Evolutionary conservation across 1,284 basidiomycete genomes (phyloP).

Genomic region (Sporisorium exsertum): DNA sequence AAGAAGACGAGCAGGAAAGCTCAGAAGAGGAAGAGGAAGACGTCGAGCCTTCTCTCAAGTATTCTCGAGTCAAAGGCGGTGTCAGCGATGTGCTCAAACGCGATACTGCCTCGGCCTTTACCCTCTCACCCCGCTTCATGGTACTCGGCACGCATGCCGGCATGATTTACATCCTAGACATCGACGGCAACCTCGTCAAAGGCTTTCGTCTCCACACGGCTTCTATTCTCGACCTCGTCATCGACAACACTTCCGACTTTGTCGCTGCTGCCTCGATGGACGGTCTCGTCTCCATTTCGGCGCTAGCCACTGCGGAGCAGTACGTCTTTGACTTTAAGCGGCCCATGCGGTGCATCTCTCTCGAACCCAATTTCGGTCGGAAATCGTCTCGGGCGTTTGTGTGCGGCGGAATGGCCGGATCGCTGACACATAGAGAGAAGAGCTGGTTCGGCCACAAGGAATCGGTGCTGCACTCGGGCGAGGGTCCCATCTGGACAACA

Average conservation of each 20-base stretch:
- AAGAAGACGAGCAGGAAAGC: conserved; percentile 38
- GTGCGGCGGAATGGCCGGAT: conserved; percentile 92
- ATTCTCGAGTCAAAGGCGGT: conserved; percentile 81
- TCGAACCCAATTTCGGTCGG: conserved; percentile 91
- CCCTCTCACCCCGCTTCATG: conserved; percentile 76
- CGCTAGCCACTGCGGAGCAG: conserved; percentile 80
- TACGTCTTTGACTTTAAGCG: conserved; percentile 92
- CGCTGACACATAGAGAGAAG: conserved; percentile 87
- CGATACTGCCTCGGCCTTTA: conserved; percentile 74
- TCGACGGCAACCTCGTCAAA: conserved; percentile 84
- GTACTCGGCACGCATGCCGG: conserved; percentile 91
- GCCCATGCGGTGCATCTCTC: conserved; percentile 87
- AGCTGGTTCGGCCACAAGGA: conserved; percentile 97
- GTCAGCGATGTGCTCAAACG: conserved; percentile 85
- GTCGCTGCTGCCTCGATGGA: conserved; percentile 93
- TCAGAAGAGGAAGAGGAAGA: conserved; percentile 44
- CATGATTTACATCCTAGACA: conserved; percentile 86
- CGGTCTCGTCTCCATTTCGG: conserved; percentile 90
- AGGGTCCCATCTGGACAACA: conserved; percentile 93
- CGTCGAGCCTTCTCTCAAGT: conserved; percentile 78
- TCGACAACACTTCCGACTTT: conserved; percentile 88
- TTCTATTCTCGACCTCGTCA: conserved; percentile 83
- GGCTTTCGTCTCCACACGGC: conserved; percentile 93
- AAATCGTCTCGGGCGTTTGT: conserved; percentile 85
- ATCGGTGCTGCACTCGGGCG: conserved; percentile 83